Percentiles rank a stretch among this genome's conserved stretches.
phyloP scores from a whole-genome alignment of 768 basidiomycete species.

The Mycena latifolia region DNA sequence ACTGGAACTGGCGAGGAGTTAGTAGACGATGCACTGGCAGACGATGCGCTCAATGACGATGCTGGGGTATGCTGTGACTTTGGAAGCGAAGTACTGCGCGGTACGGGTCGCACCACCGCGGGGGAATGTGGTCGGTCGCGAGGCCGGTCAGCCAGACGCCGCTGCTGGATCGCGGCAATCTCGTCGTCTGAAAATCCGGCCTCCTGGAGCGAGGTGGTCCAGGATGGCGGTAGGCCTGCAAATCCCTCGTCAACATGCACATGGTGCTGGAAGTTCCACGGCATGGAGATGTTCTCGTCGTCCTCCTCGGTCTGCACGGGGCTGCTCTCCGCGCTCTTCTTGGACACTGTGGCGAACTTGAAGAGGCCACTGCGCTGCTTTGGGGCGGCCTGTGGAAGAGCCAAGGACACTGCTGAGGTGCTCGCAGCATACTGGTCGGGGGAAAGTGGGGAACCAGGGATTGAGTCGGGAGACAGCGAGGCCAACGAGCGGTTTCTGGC shows the following conservation, averaged over 20 bases:
- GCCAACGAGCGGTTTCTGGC: slow-evolving; percentile 57
- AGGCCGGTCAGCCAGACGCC: slow-evolving; percentile 45
- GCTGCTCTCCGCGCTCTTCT: slow-evolving; percentile 41
- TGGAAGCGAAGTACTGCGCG: slow-evolving; percentile 30
- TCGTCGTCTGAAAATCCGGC: slow-evolving; percentile 79
- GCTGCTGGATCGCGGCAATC: slow-evolving; percentile 66
- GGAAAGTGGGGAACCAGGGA: slow-evolving; percentile 56
- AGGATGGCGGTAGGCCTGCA: slow-evolving; percentile 78
- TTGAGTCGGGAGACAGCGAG: slow-evolving; percentile 60
- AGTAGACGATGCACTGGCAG: slow-evolving; percentile 21
- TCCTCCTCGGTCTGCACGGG: slow-evolving; percentile 41
- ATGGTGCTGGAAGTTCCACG: slow-evolving; percentile 88
- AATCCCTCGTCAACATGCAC: slow-evolving; percentile 84
- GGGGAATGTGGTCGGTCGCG: slow-evolving; percentile 20
- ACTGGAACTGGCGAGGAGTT: slow-evolving; percentile 26
- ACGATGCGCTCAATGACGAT: slow-evolving; percentile 30
- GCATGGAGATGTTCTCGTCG: slow-evolving; percentile 74
- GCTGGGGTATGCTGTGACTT: slow-evolving; percentile 32
- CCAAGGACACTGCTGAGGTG: slow-evolving; percentile 49
- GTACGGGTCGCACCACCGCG: slow-evolving; percentile 22
- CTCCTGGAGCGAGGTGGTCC: slow-evolving; percentile 70
- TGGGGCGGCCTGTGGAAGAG: slow-evolving; percentile 49
- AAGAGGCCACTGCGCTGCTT: slow-evolving; percentile 50
- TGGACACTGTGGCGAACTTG: slow-evolving; percentile 54
- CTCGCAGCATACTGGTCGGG: slow-evolving; percentile 49